Base-by-base conservation (phyloP, 2,329 filamentous ascomycete species). In the Cordyceps tenuipes region DNA sequence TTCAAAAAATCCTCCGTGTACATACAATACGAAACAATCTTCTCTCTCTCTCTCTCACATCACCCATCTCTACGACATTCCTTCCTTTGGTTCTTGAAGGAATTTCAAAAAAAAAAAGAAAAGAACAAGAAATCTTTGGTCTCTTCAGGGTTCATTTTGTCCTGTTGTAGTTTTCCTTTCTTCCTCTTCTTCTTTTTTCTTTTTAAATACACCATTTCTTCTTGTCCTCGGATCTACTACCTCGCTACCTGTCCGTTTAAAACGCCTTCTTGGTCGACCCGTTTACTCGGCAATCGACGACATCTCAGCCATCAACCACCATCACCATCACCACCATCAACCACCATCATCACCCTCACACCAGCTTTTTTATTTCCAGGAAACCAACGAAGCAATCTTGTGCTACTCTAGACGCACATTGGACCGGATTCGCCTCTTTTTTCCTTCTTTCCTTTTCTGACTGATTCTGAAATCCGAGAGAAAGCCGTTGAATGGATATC, bases 231-330 rank as follows among this genome's bases (percentile, higher is more conserved):
- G 19, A 46, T n/a, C 34, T 43, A 34, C 34, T n/a, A n/a, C n/a
- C n/a, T n/a, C n/a, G n/a, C 26, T 21, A 10, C 29, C 31, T 29
- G 13, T 9, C 55, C 55, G 44, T 57, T 57, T 31, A 19, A 57
- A 49, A 55, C 52, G 52, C n/a, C 55, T 17, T 12, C 26, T 46
- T 61, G 36, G 19, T 60, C 52, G 59, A 61, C 59, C 59, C 59
- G 59, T 61, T 61, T 49, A 19, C 51, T 61, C 59, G 59, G 59
- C 52, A 36, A 21, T 61, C 51, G 58, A 55, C 51, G 51, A 50
- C 51, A 60, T n/a, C 31, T 53, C 47, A 43, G 48, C 55, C 54
- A 43, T 53, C 47, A 43, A 52, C 55, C 54, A 43, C 49, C 58
- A 57, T 8, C 26, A 26, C 29, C 31, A 60, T n/a, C 31, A 48